Base-by-base conservation (phyloP, 2,329 filamentous ascomycete genomes). In the Xylariaceae sp. region DNA sequence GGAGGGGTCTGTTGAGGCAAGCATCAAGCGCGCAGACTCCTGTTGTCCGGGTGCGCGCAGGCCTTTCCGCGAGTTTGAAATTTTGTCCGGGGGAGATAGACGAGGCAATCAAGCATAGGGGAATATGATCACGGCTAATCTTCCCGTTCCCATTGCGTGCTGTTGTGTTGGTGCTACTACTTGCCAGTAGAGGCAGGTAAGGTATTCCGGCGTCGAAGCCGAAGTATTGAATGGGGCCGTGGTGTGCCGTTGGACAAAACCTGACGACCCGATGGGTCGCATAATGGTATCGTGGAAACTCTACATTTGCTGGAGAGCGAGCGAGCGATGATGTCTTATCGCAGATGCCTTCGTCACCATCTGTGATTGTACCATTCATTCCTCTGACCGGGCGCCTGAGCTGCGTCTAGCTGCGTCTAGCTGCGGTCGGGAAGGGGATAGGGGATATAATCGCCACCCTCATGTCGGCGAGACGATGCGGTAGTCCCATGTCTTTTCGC, bases 401-500 rank as follows among this genome's bases (percentile, higher is more conserved):
- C 19, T 19, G 19, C 19, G 19, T 19, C 19, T 19, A 19, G 19
- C 19, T 19, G 19, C 44, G 47, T 37, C 47, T 53, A 7, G 41
- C 19, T 29, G 43, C 43, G 53, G 34, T 58, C 54, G 31, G 56
- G 56, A 35, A 56, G 56, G 12, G 56, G 56, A 37, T 58, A 54
- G 34, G 43, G 9, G 31, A 58, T 19, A 19, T 58, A 58, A 46
- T 58, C 48, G 11, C 56, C 56, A 0, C 44, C 45, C 42, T 59
- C 56, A 11, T 51, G 54, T 8, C 50, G 26, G 29, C 51, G 56
- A 29, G 54, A 50, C 8, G 45, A 45, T 3, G 55, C 31, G 44
- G 19, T 11, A 2, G 42, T 27, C 2, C 32, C 45, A 37, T 48
- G 40, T 53, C 47, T 50, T 29, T 53, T 53, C 26, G 54, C 45